phyloP scores from a whole-genome alignment of 257 asterid species.

The Jacaranda mimosifolia region DNA sequence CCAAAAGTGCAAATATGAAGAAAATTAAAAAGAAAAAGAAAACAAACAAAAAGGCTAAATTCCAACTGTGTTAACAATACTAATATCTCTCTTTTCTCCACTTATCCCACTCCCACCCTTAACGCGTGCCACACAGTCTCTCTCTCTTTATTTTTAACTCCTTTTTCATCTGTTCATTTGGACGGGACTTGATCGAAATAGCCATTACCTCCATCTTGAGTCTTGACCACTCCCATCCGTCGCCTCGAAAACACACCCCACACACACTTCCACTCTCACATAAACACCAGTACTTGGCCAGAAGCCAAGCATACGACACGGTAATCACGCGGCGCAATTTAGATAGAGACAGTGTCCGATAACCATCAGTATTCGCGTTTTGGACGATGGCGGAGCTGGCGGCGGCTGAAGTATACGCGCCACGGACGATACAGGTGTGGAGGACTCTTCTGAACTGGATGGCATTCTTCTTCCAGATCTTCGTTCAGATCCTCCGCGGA shows the following conservation, averaged over 20 bases:
- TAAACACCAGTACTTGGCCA: not conserved
- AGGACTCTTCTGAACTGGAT: slow-evolving; percentile 85
- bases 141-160: not conserved
- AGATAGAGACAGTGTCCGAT: slow-evolving; percentile 22
- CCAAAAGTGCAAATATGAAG: too few relatives aligned
- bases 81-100: not conserved
- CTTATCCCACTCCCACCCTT: slow-evolving; percentile 24
- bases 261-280: slow-evolving; percentile 36
- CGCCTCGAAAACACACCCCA: slow-evolving; percentile 36
- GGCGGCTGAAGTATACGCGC: slow-evolving; percentile 81
- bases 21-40: not conserved
- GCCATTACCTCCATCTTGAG: slow-evolving; percentile 36
- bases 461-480: slow-evolving; percentile 89
- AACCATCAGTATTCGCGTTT: slow-evolving; percentile 15
- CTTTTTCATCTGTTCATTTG: not conserved
- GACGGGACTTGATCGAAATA: slow-evolving; percentile 32
- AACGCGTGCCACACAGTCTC: slow-evolving; percentile 28
- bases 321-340: slow-evolving; percentile 13
- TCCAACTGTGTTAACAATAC: slow-evolving; percentile 18
- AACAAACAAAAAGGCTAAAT: not conserved
- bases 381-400: slow-evolving; percentile 84
- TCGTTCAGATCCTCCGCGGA: slow-evolving; percentile 89
- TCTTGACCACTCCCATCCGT: slow-evolving; percentile 47
- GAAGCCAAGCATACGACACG: not conserved
- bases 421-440: slow-evolving; percentile 88